Conservation (phyloP, 495 filamentous ascomycete genomes). For the Penicillium alfredii region DNA sequence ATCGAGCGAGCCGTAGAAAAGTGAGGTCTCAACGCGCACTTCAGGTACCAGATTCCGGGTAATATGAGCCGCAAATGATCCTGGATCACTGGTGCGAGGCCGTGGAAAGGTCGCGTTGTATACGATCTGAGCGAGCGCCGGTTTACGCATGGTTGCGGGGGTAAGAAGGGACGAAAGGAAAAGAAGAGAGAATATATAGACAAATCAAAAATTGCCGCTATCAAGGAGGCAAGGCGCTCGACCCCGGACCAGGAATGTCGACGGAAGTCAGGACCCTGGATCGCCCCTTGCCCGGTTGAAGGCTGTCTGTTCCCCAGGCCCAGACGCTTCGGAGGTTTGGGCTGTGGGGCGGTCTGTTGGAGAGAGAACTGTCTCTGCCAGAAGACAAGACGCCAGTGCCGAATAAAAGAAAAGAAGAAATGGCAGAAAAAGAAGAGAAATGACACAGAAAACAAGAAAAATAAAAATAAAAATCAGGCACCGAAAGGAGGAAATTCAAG, state of each 20-base stretch:
- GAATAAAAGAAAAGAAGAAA: conserved; percentile 3
- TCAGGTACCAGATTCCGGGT: conserved; percentile 73
- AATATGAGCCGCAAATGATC: conserved; percentile 53
- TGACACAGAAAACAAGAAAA: conserved; percentile 6
- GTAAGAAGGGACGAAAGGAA: conserved; percentile 3
- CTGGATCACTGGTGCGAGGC: conserved; percentile 49
- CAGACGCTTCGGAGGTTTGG: no score
- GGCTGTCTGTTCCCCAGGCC: no score
- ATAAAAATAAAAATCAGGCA: conserved; percentile 24
- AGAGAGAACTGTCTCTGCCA: no score
- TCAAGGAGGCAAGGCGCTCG: no score
- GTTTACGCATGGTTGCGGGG: conserved; percentile 51
- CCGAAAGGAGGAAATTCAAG: no score
- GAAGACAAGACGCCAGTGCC: no score
- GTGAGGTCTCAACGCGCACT: conserved; percentile 76
- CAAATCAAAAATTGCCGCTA: no score
- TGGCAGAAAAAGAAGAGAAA: conserved; percentile 7
- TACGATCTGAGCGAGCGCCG: conserved; percentile 48
- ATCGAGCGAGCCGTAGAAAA: conserved; percentile 81
- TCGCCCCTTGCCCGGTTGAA: no score
- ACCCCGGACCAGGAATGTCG: no score
- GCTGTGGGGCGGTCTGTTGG: no score
- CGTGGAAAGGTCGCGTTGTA: conserved; percentile 53
- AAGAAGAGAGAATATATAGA: background rate
- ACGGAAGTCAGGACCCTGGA: no score